Evolutionary conservation across 1,139 yeast genomes (phyloP), one percentile per base, ranked within the genome.

Genomic region (Diutina sp.): DNA sequence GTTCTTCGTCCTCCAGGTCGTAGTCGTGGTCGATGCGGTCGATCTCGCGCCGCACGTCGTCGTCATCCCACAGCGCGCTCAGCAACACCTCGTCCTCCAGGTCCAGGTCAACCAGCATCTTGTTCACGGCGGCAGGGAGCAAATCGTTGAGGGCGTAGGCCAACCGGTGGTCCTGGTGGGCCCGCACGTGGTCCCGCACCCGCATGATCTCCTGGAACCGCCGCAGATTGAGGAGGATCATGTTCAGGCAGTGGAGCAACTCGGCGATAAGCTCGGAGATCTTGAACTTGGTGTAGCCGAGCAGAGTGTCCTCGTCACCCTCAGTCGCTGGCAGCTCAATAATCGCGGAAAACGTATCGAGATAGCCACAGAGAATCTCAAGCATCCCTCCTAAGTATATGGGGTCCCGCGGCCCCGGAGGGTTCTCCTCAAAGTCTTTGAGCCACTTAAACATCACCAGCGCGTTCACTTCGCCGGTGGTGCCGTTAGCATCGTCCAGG

Each of bases 371-470:
- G 58, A 77, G 76, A 5, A 75, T 64, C 4, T 64, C 61, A 55
- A 77, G 66, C 76, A 77, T 73, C 29, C 74, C 78, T 0, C 81
- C 81, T 57, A 77, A 65, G 58, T 71, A 76, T 3, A 77, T 70
- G 0, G 80, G 80, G 60, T 77, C 80, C 55, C 79, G 64, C 4
- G 73, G 69, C 3, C 78, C 75, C 0, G 81, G 80, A 1, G 79
- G 78, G 57, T 77, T 76, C 58, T 74, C 78, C 48, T 76, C 80
- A 61, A 76, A 74, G 61, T 76, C 80, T 58, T 72, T 74, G 21
- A 76, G 66, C 79, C 79, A 76, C 57, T 74, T 77, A 58, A 69
- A 74, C 79, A 76, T 74, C 5, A 74, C 74, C 57, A 66, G 70
- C 1, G 77, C 68, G 60, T 72, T 76, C 25, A 76, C 67, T 61